Evolutionary conservation across 2,329 filamentous ascomycete genomes (phyloP), one percentile per base, ranked within the genome.

Genomic region (Celoporthe dispersa): DNA sequence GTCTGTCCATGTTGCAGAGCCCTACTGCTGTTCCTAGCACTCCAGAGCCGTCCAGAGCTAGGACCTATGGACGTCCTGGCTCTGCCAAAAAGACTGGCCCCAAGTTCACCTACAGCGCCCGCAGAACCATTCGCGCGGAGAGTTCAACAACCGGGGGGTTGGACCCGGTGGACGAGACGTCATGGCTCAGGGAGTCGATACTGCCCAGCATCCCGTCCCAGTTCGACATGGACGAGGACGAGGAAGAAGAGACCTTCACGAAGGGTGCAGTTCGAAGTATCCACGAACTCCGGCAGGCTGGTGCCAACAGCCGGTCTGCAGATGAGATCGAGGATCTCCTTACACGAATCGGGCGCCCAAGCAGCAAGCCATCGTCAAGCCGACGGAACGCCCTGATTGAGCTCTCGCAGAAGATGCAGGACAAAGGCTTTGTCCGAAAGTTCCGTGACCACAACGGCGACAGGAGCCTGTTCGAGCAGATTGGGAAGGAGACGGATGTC

Each of bases 361-460:
- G 79, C 35, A 74, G 76, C 19, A 81, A 83, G 48, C 78, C 84
- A 8, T 81, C 82, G 3, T 87, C 87, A 0, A 81, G 87, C 75
- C 82, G 89, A 72, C 83, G 89, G 67, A 85, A 85, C 66, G 88
- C 87, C 1, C 79, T 91, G 57, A 79, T 91, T 5, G 89, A 91
- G 72, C 78, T 91, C 57, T 85, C 85, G 1, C 83, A 85, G 60
- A 89, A 88, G 74, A 82, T 91, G 57, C 85, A 86, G 64, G 83
- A 90, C 64, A 89, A 90, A 75, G 83, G 83, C 0, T 94, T 92
- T 74, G 82, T 88, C 37, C 84, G 85, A 25, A 90, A 92, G 72
- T 94, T 97, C 75, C 85, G 92, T 28, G 90, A 94, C 72, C 90
- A 93, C 73, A 88, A 89, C 8, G 88, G 92, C 68, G 92, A 93